phyloP scores from a whole-genome alignment of 352 stramenopile genomes.

The Pythium brachiatum region DNA sequence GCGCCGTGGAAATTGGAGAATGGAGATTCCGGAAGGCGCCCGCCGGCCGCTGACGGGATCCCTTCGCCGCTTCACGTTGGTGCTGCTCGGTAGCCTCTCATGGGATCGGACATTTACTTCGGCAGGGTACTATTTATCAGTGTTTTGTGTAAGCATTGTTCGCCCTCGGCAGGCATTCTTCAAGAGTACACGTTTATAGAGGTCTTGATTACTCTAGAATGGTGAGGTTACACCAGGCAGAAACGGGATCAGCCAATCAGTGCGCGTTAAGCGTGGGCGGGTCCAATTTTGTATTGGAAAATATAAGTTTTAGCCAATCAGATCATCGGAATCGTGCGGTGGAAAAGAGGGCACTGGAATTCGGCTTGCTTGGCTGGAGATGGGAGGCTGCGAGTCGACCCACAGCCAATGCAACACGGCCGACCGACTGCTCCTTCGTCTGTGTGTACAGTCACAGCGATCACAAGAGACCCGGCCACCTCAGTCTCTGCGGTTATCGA shows the following conservation, averaged over 20 bases:
- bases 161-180: neutral
- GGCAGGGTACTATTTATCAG: neutral
- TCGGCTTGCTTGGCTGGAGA: neutral
- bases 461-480: constrained; percentile 1
- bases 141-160: neutral
- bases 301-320: constrained; percentile 19
- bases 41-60: neutral
- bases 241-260: constrained; percentile 24
- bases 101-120: neutral
- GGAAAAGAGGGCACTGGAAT: constrained; percentile 19
- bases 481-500: neutral
- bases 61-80: constrained; percentile 14
- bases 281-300: constrained; percentile 15
- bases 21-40: constrained; percentile 13
- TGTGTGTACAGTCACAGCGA: constrained; percentile 3
- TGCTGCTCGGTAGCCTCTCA: constrained; percentile 2
- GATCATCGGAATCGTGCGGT: constrained; percentile 10
- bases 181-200: constrained; percentile 8
- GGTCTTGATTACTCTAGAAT: neutral
- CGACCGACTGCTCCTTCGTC: neutral
- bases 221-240: constrained; percentile 16
- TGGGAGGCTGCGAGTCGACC: neutral
- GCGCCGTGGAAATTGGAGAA: constrained; percentile 29
- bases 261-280: neutral
- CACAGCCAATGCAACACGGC: neutral